A percentile compares a stretch with the other conserved stretches of the same genome.
These are phyloP conservation scores for Dysphania ambrosioides DNA, from an alignment of 148 eudicot species.

Conservation along the genomic window DNA sequence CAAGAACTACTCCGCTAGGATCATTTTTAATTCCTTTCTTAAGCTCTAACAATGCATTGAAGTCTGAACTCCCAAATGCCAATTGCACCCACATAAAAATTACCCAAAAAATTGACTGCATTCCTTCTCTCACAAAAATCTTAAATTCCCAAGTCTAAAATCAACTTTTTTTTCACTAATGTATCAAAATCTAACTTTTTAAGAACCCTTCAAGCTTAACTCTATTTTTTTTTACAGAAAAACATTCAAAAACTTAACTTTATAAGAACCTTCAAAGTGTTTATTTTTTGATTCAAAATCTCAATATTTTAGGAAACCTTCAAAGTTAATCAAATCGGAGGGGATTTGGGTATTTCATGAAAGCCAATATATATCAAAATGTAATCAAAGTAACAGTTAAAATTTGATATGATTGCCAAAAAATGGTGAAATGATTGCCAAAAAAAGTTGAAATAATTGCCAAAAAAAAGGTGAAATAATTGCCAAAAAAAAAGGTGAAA, in stretches of 20 bases:
- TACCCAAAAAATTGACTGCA: slow-evolving; percentile 44
- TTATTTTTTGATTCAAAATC: background rate
- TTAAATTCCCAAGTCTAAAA: background rate
- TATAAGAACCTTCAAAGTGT: background rate
- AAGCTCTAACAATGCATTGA: slow-evolving; percentile 48
- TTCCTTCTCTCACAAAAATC: slow-evolving; percentile 27
- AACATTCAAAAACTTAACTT: background rate
- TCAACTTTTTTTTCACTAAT: background rate
- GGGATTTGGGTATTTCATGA: slow-evolving; percentile 8
- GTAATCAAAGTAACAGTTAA: background rate
- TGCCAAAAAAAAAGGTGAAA: background rate
- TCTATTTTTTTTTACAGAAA: too few species aligned
- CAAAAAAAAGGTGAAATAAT: background rate
- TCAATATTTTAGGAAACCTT: background rate
- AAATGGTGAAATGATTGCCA: background rate
- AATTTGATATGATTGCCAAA: background rate
- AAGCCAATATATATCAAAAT: background rate
- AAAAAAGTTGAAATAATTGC: background rate
- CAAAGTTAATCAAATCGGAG: background rate
- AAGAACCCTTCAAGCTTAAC: background rate
- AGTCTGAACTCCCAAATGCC: slow-evolving; percentile 43
- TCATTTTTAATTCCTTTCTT: slow-evolving; percentile 50
- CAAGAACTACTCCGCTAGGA: slow-evolving; percentile 36
- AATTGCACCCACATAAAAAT: slow-evolving; percentile 35
- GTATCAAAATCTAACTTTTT: background rate